Evolutionary conservation across 2,329 filamentous ascomycete species (phyloP).

Genomic region (Tolypocladium paradoxum): DNA sequence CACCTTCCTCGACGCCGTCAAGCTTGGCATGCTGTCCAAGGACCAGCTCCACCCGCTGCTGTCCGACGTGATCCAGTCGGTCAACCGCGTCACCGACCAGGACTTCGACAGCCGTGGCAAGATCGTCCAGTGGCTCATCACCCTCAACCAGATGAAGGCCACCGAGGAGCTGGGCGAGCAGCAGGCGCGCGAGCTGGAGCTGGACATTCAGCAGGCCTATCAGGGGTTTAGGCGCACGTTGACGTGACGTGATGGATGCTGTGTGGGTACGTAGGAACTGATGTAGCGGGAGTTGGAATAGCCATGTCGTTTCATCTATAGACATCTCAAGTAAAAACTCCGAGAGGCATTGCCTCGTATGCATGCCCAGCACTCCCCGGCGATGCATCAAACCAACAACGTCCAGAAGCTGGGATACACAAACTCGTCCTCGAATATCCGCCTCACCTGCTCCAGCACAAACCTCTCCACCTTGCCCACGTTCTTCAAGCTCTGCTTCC

Average conservation of each 20-base stretch:
- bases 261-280: neutral
- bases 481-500: constrained; percentile 94
- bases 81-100: constrained; percentile 90
- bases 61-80: constrained; percentile 91
- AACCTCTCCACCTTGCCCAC: constrained; percentile 98
- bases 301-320: neutral
- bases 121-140: constrained; percentile 97
- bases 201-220: constrained; percentile 92
- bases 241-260: constrained; percentile 26
- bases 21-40: constrained; percentile 84
- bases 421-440: constrained; percentile 98
- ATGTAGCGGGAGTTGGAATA: neutral
- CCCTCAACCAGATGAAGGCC: constrained; percentile 94
- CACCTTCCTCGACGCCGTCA: constrained; percentile 90
- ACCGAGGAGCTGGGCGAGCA: constrained; percentile 82
- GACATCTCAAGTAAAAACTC: neutral
- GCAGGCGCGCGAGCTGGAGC: constrained; percentile 77
- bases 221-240: constrained; percentile 82
- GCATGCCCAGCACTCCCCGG: neutral
- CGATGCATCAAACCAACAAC: constrained; percentile 59
- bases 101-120: constrained; percentile 95
- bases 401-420: constrained; percentile 99
- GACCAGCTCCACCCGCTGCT: constrained; percentile 92
- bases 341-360: neutral
- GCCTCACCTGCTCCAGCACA: constrained; percentile 87